These are phyloP conservation scores for Ramaria sp. DNA, from an alignment of 768 basidiomycete genomes.

Conservation along the genomic window DNA sequence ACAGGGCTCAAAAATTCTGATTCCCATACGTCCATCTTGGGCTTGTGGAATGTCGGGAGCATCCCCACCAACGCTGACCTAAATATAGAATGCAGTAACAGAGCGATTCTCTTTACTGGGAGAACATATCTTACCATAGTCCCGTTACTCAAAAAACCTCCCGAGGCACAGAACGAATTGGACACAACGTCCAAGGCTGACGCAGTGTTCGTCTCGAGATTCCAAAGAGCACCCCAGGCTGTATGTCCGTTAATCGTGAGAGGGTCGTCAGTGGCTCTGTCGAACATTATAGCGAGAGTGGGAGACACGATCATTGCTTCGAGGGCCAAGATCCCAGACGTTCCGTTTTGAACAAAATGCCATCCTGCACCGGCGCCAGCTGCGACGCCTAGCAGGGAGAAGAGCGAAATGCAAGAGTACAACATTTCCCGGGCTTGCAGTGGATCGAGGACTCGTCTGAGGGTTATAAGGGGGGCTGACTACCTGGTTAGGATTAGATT, in stretches of 20 bases:
- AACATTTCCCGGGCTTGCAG: too few species aligned
- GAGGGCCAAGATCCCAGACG: constrained; percentile 16
- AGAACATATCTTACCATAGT: constrained; percentile 21
- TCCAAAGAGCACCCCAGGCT: constrained; percentile 18
- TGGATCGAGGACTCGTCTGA: too few species aligned
- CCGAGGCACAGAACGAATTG: constrained; percentile 34
- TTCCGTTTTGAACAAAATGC: constrained; percentile 9
- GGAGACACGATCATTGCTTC: constrained; percentile 18
- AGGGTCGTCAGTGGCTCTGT: constrained; percentile 14
- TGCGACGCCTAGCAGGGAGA: too few species aligned
- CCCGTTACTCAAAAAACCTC: constrained; percentile 31
- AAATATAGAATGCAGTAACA: not conserved
- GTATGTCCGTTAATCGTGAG: constrained; percentile 16
- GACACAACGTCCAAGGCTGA: constrained; percentile 22
- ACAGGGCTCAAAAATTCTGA: constrained; percentile 29
- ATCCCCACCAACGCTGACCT: constrained; percentile 19
- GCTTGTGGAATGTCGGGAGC: not conserved
- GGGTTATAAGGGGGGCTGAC: too few species aligned
- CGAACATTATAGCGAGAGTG: constrained; percentile 17
- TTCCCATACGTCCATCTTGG: not conserved
- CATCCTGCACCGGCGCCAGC: not conserved
- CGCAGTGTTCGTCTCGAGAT: constrained; percentile 19
- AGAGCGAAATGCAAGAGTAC: too few species aligned
- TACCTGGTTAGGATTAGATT: too few species aligned
- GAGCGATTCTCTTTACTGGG: not conserved